These are phyloP conservation scores for Avena insularis DNA, from an alignment of 176 grass and related monocot species.

Conservation along the genomic window DNA sequence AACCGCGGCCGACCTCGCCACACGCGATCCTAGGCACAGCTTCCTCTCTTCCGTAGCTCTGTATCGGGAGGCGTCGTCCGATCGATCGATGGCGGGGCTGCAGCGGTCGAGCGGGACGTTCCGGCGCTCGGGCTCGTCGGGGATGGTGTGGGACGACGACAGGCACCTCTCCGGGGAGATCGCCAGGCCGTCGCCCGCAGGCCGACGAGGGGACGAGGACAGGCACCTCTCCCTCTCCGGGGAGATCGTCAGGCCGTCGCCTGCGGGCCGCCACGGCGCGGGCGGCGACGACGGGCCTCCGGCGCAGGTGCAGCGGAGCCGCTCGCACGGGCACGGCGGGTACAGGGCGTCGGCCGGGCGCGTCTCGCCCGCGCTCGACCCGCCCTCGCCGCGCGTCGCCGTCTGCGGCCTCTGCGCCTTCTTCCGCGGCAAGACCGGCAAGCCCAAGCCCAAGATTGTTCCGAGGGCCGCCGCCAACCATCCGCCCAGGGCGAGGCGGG, in stretches of 20 bases:
- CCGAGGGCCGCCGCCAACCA: neutral
- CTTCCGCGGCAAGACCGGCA: conserved; percentile 37
- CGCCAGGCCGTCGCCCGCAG: conserved; percentile 19
- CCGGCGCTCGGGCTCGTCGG: conserved; percentile 87
- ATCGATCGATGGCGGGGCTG: conserved; percentile 64
- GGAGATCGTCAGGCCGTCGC: conserved; percentile 38
- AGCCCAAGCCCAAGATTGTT: conserved; percentile 3
- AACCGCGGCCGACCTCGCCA: neutral
- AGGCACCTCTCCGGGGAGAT: conserved; percentile 60
- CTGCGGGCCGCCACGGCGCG: neutral
- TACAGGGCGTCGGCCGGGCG: conserved; percentile 54
- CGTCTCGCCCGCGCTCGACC: conserved; percentile 73
- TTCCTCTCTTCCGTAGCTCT: neutral
- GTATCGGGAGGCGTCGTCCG: neutral
- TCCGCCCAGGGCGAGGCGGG: neutral
- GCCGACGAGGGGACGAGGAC: conserved; percentile 52
- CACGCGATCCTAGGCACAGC: neutral
- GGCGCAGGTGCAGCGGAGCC: conserved; percentile 41
- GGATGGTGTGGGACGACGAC: conserved; percentile 82
- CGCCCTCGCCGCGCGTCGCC: conserved; percentile 75
- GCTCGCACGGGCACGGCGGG: conserved; percentile 41
- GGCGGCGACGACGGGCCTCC: neutral
- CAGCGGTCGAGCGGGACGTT: conserved; percentile 87
- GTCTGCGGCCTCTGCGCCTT: conserved; percentile 76
- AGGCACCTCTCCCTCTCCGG: conserved; percentile 53